Base-by-base conservation (phyloP, 2,329 filamentous ascomycete species). In the Cytospora piceicola region DNA sequence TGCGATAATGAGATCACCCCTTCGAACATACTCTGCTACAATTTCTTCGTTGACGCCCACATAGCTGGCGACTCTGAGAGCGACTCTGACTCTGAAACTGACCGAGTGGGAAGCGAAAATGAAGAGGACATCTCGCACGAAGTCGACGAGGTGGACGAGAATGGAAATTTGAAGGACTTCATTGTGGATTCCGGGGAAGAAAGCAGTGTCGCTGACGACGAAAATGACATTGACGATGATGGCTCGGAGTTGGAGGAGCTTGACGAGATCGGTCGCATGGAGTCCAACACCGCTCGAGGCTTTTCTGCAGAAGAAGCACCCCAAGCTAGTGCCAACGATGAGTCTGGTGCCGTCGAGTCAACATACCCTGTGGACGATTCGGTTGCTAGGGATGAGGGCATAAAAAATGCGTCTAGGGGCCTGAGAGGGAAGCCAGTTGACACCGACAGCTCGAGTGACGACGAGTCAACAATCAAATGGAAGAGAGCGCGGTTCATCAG, bases 21-120 rank as follows among this genome's bases (percentile, higher is more conserved):
- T 15, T 52, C 17, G 3, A 67, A 58, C 17, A 53, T 67, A 42
- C 15, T 60, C 1, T 64, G 62, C 32, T 49, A 61, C 20, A 64
- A 53, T 20, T 57, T 64, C 12, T 51, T 64, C 29, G 20, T 22
- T 17, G 56, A 64, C 24, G 60, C 60, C 4, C 60, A 63, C 36
- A 29, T 22, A 22, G 56, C 58, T 9, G 52, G 52, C 4, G 51
- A 22, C 3, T 52, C 24, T 2, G 9, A 22, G 24, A 5, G 22
- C 9, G 55, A 39, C 15, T 20, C 30, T 20, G 55, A 39, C 15
- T 20, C 30, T 20, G 4, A 42, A 52, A n/a, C 27, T 6, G 39
- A 14, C 61, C 29, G n/a, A 17, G 46, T 52, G 11, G 8, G 32
- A 3, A 57, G 57, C 0, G 17, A 54, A 6, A 12, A 3, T 11